Evolutionary conservation across 1,284 basidiomycete species (phyloP), one percentile per base, ranked within the genome.

Genomic region (Leucocoprinus gongylophorus): DNA sequence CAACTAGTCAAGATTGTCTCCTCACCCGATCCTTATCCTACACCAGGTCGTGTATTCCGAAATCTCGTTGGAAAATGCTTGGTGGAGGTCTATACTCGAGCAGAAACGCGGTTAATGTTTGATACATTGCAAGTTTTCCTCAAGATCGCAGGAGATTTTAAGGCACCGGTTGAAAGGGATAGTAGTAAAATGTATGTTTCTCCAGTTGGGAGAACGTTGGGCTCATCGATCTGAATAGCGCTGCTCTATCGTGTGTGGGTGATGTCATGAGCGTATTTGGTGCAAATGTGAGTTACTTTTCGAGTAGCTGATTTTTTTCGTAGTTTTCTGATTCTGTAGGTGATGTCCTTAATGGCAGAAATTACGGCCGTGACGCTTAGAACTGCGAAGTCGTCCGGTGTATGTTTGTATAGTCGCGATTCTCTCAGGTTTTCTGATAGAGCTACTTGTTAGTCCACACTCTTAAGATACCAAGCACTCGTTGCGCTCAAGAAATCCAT

Each of bases 331-430:
- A 8, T 20, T 7, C n/a, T 28, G 2, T 51, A 97, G 87, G 85
- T 94, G 65, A 97, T 97, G 94, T 95, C 92, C 0, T 86, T 93
- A 60, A 88, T 94, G 81, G 79, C 85, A 41, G 95, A 97, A 63
- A 88, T 95, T 33, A 73, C 81, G 17, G 71, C 76, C 1, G 71
- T 81, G 0, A 74, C 83, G 0, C 65, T 89, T 45, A 89, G 84
- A 65, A 80, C 83, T 0, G 75, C 80, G 55, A 83, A 80, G 55
- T 81, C 83, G 12, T 91, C 88, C 35, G 76, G 72, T 58, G 91
- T 91, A 57, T 47, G 69, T 63, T 4, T 15, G 15, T 20, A 38
- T 51, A 32, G 10, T 9, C 49, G 46, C 37, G 20, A 12, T 42
- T 4, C 37, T 3, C 35, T 12, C n/a, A 9, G 20, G 10, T 18